phyloP scores from a whole-genome alignment of 2,329 filamentous ascomycete species.

The Aschersonia sp. region DNA sequence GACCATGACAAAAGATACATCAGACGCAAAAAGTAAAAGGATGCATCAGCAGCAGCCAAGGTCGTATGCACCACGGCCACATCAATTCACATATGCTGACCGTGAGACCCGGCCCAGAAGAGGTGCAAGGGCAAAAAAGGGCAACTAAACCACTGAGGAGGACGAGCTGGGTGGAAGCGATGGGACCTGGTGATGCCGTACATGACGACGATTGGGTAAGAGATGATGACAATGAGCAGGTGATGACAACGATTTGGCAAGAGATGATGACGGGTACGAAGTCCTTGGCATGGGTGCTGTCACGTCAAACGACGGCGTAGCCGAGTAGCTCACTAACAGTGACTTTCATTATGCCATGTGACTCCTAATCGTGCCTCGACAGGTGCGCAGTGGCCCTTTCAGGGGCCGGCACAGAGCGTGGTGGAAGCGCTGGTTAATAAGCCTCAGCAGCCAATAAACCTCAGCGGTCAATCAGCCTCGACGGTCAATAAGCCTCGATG shows the following conservation, averaged over 20 bases:
- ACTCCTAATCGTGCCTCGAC: too few species aligned
- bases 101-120: conserved; percentile 85
- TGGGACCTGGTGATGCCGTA: conserved; percentile 99
- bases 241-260: conserved; percentile 95
- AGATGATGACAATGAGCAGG: conserved; percentile 88
- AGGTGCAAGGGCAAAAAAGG: conserved; percentile 75
- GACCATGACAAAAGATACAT: background rate
- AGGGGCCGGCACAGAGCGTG: too few species aligned
- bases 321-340: too few species aligned
- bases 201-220: conserved; percentile 98
- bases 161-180: conserved; percentile 59
- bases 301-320: too few species aligned
- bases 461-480: too few species aligned
- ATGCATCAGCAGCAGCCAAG: conserved; percentile 78
- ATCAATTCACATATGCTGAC: conserved; percentile 93
- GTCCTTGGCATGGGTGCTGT: background rate
- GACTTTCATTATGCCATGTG: too few species aligned
- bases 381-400: too few species aligned
- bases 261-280: conserved; percentile 71
- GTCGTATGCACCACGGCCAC: conserved; percentile 71
- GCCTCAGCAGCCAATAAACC: too few species aligned
- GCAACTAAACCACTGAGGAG: conserved; percentile 43
- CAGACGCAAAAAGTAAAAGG: conserved; percentile 47
- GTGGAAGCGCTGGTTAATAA: too few species aligned
- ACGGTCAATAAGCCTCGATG: too few species aligned